phyloP scores from a whole-genome alignment of 768 basidiomycete species.

The Cyclocybe aegerita region DNA sequence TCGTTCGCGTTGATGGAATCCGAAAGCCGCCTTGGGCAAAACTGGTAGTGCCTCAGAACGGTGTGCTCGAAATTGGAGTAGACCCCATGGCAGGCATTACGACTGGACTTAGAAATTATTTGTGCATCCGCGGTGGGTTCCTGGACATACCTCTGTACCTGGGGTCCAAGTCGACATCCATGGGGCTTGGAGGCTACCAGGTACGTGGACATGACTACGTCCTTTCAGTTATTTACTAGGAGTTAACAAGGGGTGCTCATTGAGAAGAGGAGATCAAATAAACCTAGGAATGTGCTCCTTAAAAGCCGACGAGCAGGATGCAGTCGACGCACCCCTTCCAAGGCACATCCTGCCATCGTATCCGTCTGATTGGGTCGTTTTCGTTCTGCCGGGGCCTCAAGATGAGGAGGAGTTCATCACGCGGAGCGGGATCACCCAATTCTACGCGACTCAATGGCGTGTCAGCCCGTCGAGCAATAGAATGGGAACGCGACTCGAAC shows the following conservation, averaged over 20 bases:
- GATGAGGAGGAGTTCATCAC: slow-evolving; percentile 58
- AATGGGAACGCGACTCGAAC: slow-evolving; percentile 60
- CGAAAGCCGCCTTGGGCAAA: slow-evolving; percentile 47
- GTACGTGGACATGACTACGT: slow-evolving; percentile 22
- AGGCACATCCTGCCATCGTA: slow-evolving; percentile 38
- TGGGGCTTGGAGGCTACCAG: slow-evolving; percentile 63
- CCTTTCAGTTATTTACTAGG: neutral
- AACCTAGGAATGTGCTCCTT: slow-evolving; percentile 33
- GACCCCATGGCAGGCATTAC: slow-evolving; percentile 13
- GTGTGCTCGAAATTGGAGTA: slow-evolving; percentile 40
- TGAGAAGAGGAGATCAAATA: slow-evolving; percentile 52
- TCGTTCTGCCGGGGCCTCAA: slow-evolving; percentile 63
- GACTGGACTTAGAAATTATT: slow-evolving; percentile 52
- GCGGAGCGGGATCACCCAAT: slow-evolving; percentile 40
- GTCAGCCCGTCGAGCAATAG: slow-evolving; percentile 60
- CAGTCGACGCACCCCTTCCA: slow-evolving; percentile 20
- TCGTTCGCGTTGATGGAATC: slow-evolving; percentile 40
- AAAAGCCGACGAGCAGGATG: slow-evolving; percentile 8
- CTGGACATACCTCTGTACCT: slow-evolving; percentile 55
- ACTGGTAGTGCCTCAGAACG: slow-evolving; percentile 42
- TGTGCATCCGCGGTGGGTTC: slow-evolving; percentile 60
- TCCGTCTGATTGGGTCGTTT: slow-evolving; percentile 47
- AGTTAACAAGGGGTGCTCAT: slow-evolving; percentile 43
- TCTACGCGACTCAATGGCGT: slow-evolving; percentile 53
- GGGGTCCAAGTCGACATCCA: slow-evolving; percentile 64